Evolutionary conservation across 1,284 basidiomycete species (phyloP), one percentile per base, ranked within the genome.

Genomic region (Microbotryomycetes sp.): DNA sequence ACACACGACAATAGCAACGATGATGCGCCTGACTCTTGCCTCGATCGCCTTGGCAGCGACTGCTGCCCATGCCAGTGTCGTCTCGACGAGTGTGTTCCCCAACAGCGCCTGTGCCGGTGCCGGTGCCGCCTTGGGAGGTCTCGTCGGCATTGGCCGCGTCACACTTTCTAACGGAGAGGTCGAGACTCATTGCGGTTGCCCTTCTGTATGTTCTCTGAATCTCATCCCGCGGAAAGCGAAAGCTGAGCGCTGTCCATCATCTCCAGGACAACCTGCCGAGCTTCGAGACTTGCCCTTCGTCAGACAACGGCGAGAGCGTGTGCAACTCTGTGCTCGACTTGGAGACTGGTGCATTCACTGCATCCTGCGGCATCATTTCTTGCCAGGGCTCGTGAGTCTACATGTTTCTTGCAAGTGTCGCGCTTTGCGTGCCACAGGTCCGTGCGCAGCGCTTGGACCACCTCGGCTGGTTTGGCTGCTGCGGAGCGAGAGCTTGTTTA

Each of bases 21-120:
- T 65, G 64, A 55, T 62, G 45, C 64, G 64, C 47, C 46, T 62
- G 45, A 57, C 60, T 28, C 64, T 65, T 50, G 54, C 61, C 49
- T 50, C 57, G 29, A 60, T 60, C 35, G 48, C 61, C 55, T 27
- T 62, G 49, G 41, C 61, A 21, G 55, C 59, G 16, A 45, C 55
- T 16, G 51, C 64, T 46, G 64, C 60, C 31, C 56, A 56, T 51
- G 66, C 60, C 13, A 58, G 60, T 16, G 56, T 50, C 59, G 31
- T 67, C 31, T 67, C 66, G 51, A 62, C 60, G 26, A 65, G 62
- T n/a, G 60, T 62, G n/a, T 65, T 67, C 56, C 66, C 66, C 47
- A 67, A 67, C 60, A 57, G 56, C 18, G 60, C 60, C 45, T 67
- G 66, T 56, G 52, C 60, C 4, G 65, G 65, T 27, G 54, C 65